Conservation (phyloP, 306 rosid genomes). For the Vicia faba region DNA sequence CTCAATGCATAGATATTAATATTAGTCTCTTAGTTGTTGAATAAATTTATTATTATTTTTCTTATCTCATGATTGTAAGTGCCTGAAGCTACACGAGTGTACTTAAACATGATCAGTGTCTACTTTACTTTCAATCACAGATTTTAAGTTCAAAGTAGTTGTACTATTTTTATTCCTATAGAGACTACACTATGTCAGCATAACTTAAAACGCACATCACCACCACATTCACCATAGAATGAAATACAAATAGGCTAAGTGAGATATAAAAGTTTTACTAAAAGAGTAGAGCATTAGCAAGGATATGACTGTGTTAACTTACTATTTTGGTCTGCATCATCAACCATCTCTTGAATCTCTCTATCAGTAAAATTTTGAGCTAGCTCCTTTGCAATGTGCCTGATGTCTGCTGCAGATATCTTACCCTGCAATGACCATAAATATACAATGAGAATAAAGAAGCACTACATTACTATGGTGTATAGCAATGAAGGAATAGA, state of each 20-base stretch:
- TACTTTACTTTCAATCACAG: too few relatives aligned
- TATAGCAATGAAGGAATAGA: constrained; percentile 6
- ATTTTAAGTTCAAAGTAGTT: too few relatives aligned
- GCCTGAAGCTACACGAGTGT: too few relatives aligned
- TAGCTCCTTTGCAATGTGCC: constrained; percentile 66
- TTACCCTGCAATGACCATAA: constrained; percentile 61
- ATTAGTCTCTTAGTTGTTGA: too few relatives aligned
- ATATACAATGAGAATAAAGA: constrained; percentile 28
- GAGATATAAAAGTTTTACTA: constrained; percentile 14
- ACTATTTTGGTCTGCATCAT: constrained; percentile 81
- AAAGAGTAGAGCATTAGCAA: constrained; percentile 13
- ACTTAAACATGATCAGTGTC: too few relatives aligned
- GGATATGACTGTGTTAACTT: constrained; percentile 41
- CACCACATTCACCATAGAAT: neutral
- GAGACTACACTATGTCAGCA: too few relatives aligned
- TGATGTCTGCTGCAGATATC: constrained; percentile 80
- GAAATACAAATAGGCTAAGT: neutral
- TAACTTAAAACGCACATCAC: too few relatives aligned
- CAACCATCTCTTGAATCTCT: constrained; percentile 74
- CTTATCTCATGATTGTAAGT: too few relatives aligned
- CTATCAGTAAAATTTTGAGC: constrained; percentile 64
- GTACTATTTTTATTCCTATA: too few relatives aligned
- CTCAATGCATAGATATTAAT: too few relatives aligned
- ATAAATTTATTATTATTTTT: too few relatives aligned
- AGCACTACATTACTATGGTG: neutral